A percentile compares a stretch with the other conserved stretches of the same genome.
Evolutionary conservation across 495 filamentous ascomycete species (phyloP).

Genomic region (Aspergillus conjunctus): DNA sequence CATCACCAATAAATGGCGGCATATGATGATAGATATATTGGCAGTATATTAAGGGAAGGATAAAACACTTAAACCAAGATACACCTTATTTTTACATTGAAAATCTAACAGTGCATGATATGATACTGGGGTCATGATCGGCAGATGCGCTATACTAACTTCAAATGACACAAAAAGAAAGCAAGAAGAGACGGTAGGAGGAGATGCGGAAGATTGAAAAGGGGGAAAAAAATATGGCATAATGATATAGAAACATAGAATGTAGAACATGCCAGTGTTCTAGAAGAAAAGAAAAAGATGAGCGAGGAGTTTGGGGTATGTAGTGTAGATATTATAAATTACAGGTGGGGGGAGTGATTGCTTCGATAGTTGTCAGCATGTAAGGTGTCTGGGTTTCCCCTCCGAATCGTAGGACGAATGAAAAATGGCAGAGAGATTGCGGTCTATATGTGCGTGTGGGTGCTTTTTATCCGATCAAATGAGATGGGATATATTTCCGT

Average conservation of each 20-base stretch:
- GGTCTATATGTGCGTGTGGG: slow-evolving; percentile 28
- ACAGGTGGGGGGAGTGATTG: slow-evolving; percentile 13
- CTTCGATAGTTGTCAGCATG: slow-evolving; percentile 10
- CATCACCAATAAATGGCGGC: too few relatives aligned
- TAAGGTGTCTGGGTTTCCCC: neutral
- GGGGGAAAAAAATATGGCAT: neutral
- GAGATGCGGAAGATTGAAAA: neutral
- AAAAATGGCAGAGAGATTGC: slow-evolving; percentile 11
- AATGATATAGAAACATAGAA: neutral
- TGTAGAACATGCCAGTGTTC: slow-evolving; percentile 20
- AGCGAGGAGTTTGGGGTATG: neutral
- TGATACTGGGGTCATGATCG: slow-evolving; percentile 9
- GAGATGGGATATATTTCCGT: neutral
- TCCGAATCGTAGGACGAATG: slow-evolving; percentile 8
- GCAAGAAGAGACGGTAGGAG: slow-evolving; percentile 2
- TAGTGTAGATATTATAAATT: slow-evolving; percentile 27
- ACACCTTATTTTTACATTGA: neutral
- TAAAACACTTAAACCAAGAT: too few relatives aligned
- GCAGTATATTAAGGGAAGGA: too few relatives aligned
- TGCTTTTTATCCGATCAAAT: neutral
- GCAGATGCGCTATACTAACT: neutral
- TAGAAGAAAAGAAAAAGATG: slow-evolving; percentile 5
- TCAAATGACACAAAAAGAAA: neutral
- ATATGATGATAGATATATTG: too few relatives aligned
- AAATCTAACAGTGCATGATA: slow-evolving; percentile 8